These are phyloP conservation scores for Pachyrhizus erosus DNA, from an alignment of 306 rosid genomes.

Conservation along the genomic window DNA sequence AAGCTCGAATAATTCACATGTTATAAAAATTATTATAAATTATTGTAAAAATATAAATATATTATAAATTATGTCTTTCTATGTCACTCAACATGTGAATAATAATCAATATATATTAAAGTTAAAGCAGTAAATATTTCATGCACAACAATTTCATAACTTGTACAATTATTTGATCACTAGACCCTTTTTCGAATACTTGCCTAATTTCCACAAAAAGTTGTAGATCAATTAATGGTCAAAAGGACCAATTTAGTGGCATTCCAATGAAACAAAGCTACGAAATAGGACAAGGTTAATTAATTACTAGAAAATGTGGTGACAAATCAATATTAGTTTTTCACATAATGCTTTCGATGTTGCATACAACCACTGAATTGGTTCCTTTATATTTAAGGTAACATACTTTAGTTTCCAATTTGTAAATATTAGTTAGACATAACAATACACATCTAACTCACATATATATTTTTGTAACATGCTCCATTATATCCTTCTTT, in stretches of 20 bases:
- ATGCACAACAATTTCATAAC: too few species aligned
- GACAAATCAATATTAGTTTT: background rate
- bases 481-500: background rate
- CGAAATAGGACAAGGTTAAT: conserved; percentile 1
- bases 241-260: conserved; percentile 10
- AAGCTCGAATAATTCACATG: too few species aligned
- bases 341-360: background rate
- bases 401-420: background rate
- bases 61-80: too few species aligned
- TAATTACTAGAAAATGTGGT: conserved; percentile 10
- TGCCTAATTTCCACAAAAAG: too few species aligned
- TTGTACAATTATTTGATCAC: too few species aligned
- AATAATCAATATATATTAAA: too few species aligned
- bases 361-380: conserved; percentile 1
- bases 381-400: conserved; percentile 10
- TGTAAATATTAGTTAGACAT: background rate
- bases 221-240: conserved; percentile 1
- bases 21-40: too few species aligned
- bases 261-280: background rate
- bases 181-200: too few species aligned
- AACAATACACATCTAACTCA: background rate
- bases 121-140: too few species aligned
- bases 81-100: too few species aligned
- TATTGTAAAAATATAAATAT: too few species aligned
- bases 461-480: background rate